Base-by-base conservation (phyloP, 2,329 filamentous ascomycete genomes). In the Fusarium nanum region DNA sequence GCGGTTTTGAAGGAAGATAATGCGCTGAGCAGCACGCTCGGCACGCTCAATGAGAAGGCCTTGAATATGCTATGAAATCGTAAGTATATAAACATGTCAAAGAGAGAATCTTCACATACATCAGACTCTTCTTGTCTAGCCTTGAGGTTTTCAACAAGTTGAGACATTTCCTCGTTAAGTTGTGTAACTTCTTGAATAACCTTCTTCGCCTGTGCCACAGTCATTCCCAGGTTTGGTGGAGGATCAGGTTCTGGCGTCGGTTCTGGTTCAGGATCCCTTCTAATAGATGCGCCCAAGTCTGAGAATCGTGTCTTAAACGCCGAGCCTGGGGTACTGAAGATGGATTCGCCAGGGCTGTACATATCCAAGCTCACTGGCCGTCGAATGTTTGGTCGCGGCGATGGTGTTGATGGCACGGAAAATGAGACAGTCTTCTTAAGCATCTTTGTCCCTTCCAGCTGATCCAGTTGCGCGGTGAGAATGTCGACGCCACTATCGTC, bases 121-220 rank as follows among this genome's bases (percentile, higher is more conserved):
- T 89, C 85, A 45, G 86, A 85, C 77, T 91, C 88, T 75, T 90
- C 86, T 67, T 86, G 86, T 41, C 88, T 83, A 41, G 82, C 83
- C 57, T 83, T 81, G 22, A 91, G 81, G 59, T 84, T 86, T 28
- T 78, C 77, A 34, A 88, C 80, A 13, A 88, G 81, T 7, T 78
- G 78, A 7, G 83, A 81, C 37, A 91, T 77, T 64, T 87, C 84
- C 20, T 80, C 78, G 41, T 85, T 85, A 6, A 91, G 77, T 66
- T 81, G 82, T 56, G 70, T 71, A 56, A 77, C 70, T 71, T 81
- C 80, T 27, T 72, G 73, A 27, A 81, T 78, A 27, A 81, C 72
- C 70, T 79, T 79, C 46, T 78, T 79, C 25, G 82, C 81, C 68
- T 82, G 77, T 28, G 60, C 70, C 23, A 70, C 75, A 23, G 77